Percentiles rank a stretch among this genome's conserved stretches.
These are phyloP conservation scores for Rhynchosporium secalis DNA, from an alignment of 2,329 filamentous ascomycete genomes.

Conservation along the genomic window DNA sequence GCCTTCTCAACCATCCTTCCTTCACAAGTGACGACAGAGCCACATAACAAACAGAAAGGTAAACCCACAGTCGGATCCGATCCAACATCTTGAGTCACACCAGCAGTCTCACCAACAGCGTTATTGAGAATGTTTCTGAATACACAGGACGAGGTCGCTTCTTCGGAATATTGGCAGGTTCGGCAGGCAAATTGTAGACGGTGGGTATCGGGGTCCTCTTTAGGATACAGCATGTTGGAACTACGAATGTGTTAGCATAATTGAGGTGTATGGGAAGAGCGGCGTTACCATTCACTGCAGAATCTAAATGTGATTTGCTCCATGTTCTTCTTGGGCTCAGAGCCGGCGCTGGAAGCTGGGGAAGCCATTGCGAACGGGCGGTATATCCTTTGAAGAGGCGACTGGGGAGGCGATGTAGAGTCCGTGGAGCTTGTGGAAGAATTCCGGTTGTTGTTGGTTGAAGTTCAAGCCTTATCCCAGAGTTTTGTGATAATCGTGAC, in stretches of 20 bases:
- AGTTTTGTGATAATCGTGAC: too few species aligned
- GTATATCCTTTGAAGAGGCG: conserved; percentile 1
- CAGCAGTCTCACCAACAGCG: conserved; percentile 89
- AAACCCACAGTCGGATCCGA: conserved; percentile 97
- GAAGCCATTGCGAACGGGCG: conserved; percentile 54
- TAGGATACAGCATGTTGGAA: conserved; percentile 97
- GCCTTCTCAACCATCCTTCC: conserved; percentile 21
- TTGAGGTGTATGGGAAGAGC: conserved; percentile 20
- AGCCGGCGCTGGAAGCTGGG: conserved; percentile 51
- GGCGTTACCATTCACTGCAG: conserved; percentile 84
- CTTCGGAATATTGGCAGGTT: conserved; percentile 89
- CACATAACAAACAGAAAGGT: conserved; percentile 51
- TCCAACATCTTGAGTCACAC: conserved; percentile 95
- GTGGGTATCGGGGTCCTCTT: conserved; percentile 83
- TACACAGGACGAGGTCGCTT: conserved; percentile 84
- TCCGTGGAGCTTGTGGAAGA: not conserved
- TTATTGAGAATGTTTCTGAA: conserved; percentile 94
- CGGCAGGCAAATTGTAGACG: conserved; percentile 93
- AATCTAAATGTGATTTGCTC: conserved; percentile 96
- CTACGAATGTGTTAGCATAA: conserved; percentile 44
- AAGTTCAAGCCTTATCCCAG: too few species aligned
- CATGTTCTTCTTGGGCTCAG: conserved; percentile 49
- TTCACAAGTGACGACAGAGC: conserved; percentile 46
- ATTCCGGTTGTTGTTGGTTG: not conserved
- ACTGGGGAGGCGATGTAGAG: not conserved